Conservation (phyloP, 2,329 filamentous ascomycete genomes). For the Ceratocystis variospora region DNA sequence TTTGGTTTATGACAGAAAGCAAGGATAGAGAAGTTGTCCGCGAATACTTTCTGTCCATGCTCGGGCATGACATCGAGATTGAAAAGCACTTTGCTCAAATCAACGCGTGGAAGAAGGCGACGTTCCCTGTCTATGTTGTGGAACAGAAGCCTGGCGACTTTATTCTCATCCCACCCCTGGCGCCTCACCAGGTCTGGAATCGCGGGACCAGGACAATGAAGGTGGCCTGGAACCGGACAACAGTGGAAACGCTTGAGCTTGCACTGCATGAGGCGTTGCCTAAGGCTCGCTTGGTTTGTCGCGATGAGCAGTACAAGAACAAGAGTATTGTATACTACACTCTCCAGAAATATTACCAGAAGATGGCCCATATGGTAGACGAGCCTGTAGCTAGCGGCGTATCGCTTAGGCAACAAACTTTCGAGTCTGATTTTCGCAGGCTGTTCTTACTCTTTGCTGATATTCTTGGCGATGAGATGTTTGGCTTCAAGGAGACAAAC, state of each 20-base stretch:
- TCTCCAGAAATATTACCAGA: slow-evolving; percentile 60
- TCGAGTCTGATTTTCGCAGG: slow-evolving; percentile 70
- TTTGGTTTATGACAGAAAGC: slow-evolving; percentile 98
- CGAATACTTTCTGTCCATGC: slow-evolving; percentile 83
- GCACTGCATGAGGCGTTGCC: slow-evolving; percentile 78
- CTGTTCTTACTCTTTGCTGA: slow-evolving; percentile 66
- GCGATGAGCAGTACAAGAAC: slow-evolving; percentile 98
- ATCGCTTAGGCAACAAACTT: slow-evolving; percentile 44
- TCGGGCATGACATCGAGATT: slow-evolving; percentile 93
- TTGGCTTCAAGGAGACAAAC: slow-evolving; percentile 55
- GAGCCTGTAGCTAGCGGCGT: slow-evolving; percentile 31
- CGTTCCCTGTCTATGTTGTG: slow-evolving; percentile 83
- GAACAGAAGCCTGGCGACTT: slow-evolving; percentile 86
- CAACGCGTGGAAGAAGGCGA: slow-evolving; percentile 88
- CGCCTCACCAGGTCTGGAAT: slow-evolving; percentile 97
- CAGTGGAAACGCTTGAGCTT: slow-evolving; percentile 75
- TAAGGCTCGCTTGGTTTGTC: slow-evolving; percentile 77
- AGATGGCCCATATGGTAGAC: slow-evolving; percentile 38
- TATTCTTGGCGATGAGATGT: slow-evolving; percentile 75
- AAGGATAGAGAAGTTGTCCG: slow-evolving; percentile 82
- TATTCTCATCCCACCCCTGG: slow-evolving; percentile 81
- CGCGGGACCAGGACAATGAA: slow-evolving; percentile 92
- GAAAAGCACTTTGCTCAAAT: slow-evolving; percentile 95
- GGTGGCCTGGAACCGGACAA: slow-evolving; percentile 94
- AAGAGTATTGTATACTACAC: slow-evolving; percentile 91